Conservation (phyloP, 164 flowering plant species). For the Chimonanthus salicifolius region DNA sequence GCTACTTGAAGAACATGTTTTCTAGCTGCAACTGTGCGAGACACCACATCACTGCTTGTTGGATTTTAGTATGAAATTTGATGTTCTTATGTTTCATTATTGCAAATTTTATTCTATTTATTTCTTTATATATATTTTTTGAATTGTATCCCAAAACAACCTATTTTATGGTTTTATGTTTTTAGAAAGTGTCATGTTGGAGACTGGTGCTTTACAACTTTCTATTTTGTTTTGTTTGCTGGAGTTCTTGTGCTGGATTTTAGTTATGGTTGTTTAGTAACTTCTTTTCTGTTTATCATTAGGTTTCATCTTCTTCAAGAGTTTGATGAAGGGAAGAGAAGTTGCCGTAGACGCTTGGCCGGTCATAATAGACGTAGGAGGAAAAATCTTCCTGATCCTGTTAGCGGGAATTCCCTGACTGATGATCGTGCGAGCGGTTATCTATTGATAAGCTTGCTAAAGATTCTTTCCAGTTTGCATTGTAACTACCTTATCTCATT, state of each 20-base stretch:
- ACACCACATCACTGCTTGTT: too few relatives aligned
- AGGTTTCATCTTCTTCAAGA: constrained; percentile 97
- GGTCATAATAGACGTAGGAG: constrained; percentile 94
- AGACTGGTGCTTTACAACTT: not conserved
- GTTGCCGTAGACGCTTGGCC: constrained; percentile 91
- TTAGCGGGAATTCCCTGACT: constrained; percentile 35
- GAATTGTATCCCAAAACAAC: not conserved
- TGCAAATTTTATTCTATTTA: too few relatives aligned
- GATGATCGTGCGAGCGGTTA: constrained; percentile 60
- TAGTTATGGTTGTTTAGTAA: not conserved
- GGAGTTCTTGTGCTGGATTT: not conserved
- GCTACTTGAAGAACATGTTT: too few relatives aligned
- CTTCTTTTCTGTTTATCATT: constrained; percentile 12
- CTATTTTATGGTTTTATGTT: not conserved
- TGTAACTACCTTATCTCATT: constrained; percentile 38
- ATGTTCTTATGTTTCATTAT: too few relatives aligned
- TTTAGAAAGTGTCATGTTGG: not conserved
- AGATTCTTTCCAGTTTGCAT: constrained; percentile 69
- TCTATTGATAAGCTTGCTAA: constrained; percentile 56
- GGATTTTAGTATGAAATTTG: too few relatives aligned
- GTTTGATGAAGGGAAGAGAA: constrained; percentile 94
- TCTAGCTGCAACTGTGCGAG: too few relatives aligned
- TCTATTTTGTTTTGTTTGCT: not conserved
- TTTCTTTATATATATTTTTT: too few relatives aligned
- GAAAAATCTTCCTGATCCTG: constrained; percentile 73